Percentiles rank a stretch among this genome's conserved stretches.
Conservation (phyloP, 1,284 basidiomycete species). For the Cutaneotrichosporon sp. region DNA sequence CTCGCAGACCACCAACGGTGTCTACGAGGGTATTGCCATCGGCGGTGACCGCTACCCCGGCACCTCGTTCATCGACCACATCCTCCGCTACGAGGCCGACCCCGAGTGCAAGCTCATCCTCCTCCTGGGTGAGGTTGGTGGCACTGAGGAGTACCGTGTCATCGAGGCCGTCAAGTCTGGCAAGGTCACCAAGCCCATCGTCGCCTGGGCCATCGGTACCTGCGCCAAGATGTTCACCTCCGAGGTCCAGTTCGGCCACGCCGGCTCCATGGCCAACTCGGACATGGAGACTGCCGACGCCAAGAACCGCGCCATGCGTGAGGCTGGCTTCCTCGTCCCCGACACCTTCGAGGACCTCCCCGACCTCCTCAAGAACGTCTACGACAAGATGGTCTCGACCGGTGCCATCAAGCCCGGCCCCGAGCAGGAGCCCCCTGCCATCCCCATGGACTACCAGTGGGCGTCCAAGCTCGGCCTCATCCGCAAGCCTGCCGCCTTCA, state of each 20-base stretch:
- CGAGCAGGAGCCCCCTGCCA: conserved; percentile 89
- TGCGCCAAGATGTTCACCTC: conserved; percentile 99
- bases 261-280: conserved; percentile 97
- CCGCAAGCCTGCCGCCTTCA: conserved; percentile 98
- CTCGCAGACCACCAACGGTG: conserved; percentile 94
- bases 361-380: conserved; percentile 76
- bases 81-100: conserved; percentile 95
- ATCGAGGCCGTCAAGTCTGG: conserved; percentile 96
- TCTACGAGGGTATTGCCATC: conserved; percentile 99
- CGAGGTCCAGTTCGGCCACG: conserved; percentile 99
- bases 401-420: conserved; percentile 71
- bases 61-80: conserved; percentile 98
- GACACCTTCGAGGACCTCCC: conserved; percentile 98
- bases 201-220: conserved; percentile 99
- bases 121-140: conserved; percentile 96
- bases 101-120: conserved; percentile 99
- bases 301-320: conserved; percentile 95
- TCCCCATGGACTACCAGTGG: conserved; percentile 99
- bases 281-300: conserved; percentile 96
- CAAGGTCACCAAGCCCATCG: conserved; percentile 95
- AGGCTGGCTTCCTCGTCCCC: conserved; percentile 93
- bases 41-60: conserved; percentile 99
- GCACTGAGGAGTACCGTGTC: conserved; percentile 98
- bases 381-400: conserved; percentile 73
- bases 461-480: conserved; percentile 97